A percentile compares a stretch with the other conserved stretches of the same genome.
Conservation (phyloP, 257 asterid genomes). For the Apocynum venetum region DNA sequence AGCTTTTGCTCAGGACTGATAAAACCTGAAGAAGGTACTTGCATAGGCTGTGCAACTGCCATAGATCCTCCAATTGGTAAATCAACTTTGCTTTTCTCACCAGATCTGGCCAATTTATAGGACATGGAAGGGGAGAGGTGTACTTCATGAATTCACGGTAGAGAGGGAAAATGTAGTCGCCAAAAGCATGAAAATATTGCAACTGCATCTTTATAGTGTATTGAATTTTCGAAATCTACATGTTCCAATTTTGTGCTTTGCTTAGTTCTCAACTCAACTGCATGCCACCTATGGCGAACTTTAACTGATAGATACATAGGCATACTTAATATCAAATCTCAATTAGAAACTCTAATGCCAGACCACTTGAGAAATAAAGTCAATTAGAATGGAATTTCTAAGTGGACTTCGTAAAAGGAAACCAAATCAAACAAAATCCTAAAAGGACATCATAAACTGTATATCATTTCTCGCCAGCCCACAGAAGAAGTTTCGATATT, state of each 20-base stretch:
- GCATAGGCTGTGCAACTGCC: conserved; percentile 19
- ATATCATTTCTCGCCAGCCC: not conserved
- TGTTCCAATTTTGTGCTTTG: not conserved
- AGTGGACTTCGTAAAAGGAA: not conserved
- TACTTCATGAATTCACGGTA: not conserved
- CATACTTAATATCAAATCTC: not conserved
- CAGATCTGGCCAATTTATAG: conserved; percentile 34
- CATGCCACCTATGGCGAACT: not conserved
- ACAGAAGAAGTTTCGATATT: not conserved
- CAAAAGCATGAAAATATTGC: not conserved
- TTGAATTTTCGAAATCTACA: not conserved
- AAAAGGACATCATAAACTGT: not conserved
- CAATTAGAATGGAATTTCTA: not conserved
- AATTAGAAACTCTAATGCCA: not conserved
- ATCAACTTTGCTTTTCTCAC: conserved; percentile 31
- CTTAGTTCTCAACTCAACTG: not conserved
- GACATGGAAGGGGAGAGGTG: not conserved
- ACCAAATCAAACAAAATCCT: not conserved
- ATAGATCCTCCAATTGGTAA: conserved; percentile 30
- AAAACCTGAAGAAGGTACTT: conserved; percentile 25
- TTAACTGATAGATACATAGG: not conserved
- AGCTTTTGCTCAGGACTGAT: conserved; percentile 36
- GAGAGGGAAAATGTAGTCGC: not conserved
- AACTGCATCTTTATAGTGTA: not conserved
- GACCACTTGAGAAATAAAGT: not conserved